Evolutionary conservation across 2,329 filamentous ascomycete genomes (phyloP), one percentile per base, ranked within the genome.

Genomic region (Epichloe gansuensis): DNA sequence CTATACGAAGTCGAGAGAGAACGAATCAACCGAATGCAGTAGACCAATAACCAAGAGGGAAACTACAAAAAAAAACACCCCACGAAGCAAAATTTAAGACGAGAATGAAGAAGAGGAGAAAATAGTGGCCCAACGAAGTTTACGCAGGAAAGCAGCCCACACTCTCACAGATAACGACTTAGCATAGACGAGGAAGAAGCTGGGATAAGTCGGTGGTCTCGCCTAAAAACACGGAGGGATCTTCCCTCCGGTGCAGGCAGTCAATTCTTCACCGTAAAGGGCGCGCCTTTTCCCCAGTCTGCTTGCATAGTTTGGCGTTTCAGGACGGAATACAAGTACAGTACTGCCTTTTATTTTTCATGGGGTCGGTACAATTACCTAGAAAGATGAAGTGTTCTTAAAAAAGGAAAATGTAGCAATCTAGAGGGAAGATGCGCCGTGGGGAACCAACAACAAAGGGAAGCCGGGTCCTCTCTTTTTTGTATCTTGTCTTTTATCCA

Each of bases 1-100:
- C 81, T 87, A 77, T 98, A 95, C 71, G 93, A 98, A 78, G 93
- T 97, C 56, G 93, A 98, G 82, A 80, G 90, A 71, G 90, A 96
- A 75, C 72, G 75, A 57, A 66, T 71, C 63, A 78, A 77, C 70
- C 68, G 66, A 52, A 57, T 66, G 64, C 61, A 68, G 62, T 68
- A 65, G 55, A 61, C 34, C 39, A 13, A 45, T 6, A 36, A 9
- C 6, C 38, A 8, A 5, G 17, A 36, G 11, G 13, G 5, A 27
- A 35, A 38, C 23, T 41, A 45, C 7, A 21, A 31, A 11, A 27
- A 4, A 25, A 38, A 8, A 13, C 9, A 27, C 34, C 5, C 38
- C 25, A 49, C 25, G n/a, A 49, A 21, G 3, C 5, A 38, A 48
- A 49, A 17, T 13, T 8, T 13, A 13, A 48, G 23, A 39, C 13